A percentile compares a stretch with the other conserved stretches of the same genome.
Conservation (phyloP, 345 rosid genomes). For the Arabidopsis suecica region DNA sequence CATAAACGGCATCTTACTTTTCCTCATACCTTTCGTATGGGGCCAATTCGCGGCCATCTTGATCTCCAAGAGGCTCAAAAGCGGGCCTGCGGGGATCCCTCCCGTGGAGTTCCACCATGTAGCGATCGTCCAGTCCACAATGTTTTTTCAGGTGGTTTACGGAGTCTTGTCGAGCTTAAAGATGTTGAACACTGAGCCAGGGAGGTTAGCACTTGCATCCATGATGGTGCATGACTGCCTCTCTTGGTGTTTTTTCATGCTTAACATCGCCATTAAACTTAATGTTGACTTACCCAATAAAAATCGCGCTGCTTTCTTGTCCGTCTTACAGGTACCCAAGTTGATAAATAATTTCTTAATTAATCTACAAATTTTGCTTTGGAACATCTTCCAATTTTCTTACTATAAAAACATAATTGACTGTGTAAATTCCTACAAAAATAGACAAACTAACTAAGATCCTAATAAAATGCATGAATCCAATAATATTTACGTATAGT, state of each 20-base stretch:
- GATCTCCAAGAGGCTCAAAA: conserved; percentile 29
- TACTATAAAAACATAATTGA: not conserved
- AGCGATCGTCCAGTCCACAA: conserved; percentile 37
- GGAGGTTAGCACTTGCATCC: conserved; percentile 56
- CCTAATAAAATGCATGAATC: not conserved
- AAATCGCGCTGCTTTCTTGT: not conserved
- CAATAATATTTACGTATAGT: too few relatives aligned
- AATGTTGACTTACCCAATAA: not conserved
- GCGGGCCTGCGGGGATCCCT: conserved; percentile 9
- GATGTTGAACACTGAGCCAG: conserved; percentile 56
- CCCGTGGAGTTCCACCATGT: conserved; percentile 28
- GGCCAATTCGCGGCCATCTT: conserved; percentile 23
- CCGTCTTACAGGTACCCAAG: conserved; percentile 28
- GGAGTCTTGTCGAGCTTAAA: conserved; percentile 50
- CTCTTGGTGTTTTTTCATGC: conserved; percentile 32
- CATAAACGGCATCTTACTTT: conserved; percentile 46
- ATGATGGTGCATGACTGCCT: conserved; percentile 47
- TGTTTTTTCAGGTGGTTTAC: conserved; percentile 50
- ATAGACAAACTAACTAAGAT: not conserved
- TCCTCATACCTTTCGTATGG: conserved; percentile 38
- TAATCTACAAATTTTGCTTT: too few relatives aligned
- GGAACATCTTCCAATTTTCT: not conserved
- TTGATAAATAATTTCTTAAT: not conserved
- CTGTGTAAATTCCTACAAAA: not conserved
- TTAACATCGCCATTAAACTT: conserved; percentile 32